Evolutionary conservation across 441 rosid genomes (phyloP), one percentile per base, ranked within the genome.

Genomic region (Bocquillonia castaneifolia): DNA sequence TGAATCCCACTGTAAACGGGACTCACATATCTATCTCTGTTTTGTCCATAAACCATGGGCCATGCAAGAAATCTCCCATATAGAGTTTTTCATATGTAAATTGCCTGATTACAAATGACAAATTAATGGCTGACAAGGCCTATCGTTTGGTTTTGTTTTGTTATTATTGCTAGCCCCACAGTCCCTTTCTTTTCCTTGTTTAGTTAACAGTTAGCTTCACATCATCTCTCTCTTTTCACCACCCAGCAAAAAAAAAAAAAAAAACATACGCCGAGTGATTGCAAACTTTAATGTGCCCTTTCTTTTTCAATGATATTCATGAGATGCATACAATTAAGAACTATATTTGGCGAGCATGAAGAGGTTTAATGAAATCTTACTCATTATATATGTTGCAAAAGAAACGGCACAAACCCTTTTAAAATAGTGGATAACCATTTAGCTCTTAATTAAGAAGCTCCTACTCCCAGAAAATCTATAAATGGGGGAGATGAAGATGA

Each of bases 391-490:
- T n/a, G n/a, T n/a, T n/a, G n/a, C n/a, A n/a, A n/a, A n/a, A n/a
- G 37, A 34, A 3, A 34, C 37, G 2, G 2, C 14, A 0, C 17
- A 42, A 42, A 13, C 14, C 47, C 47, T 42, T 42, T 42, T 42
- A 12, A 1, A 18, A 2, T 18, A 2, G 3, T 15, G 2, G 20
- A 2, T 0, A 17, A 17, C 15, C 7, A 5, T 50, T 50, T 20
- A 3, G 2, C 12, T 28, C 18, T 18, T 6, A 28, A 26, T 74
- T 68, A 56, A 15, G 70, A 74, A 59, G 79, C 85, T 72, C 90
- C 90, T 64, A 82, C 83, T 37, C 90, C 91, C 56, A 86, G 86
- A 73, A 86, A 86, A 72, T 86, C 91, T 75, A 86, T 79, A 70
- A 86, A 86, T 59, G 79, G 75, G 34, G 86, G 90, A 1, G 61